Percentiles rank a stretch among this genome's conserved stretches.
Conservation (phyloP, 805 yeast species). For the Candida coquimbonensis region DNA sequence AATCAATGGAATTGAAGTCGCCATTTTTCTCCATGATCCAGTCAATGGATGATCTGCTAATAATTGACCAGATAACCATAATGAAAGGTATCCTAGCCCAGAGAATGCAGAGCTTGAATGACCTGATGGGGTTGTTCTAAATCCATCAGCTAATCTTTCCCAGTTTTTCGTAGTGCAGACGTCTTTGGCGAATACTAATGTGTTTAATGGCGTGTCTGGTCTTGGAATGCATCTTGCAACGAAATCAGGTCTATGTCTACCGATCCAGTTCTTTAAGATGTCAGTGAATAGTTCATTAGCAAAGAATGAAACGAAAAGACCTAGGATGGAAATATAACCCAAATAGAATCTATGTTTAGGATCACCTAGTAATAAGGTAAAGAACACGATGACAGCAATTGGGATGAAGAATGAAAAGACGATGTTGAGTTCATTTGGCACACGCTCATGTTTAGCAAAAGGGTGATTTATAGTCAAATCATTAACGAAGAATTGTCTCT, state of each 20-base stretch:
- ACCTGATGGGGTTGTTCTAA: conserved; percentile 78
- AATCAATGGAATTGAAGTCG: conserved; percentile 49
- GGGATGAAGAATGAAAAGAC: conserved; percentile 52
- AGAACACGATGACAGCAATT: conserved; percentile 27
- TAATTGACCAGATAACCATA: conserved; percentile 68
- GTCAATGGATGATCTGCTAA: conserved; percentile 37
- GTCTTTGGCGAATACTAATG: conserved; percentile 52
- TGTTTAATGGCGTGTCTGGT: conserved; percentile 46
- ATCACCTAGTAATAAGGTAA: conserved; percentile 28
- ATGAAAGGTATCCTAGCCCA: conserved; percentile 53
- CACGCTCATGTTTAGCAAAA: conserved; percentile 66
- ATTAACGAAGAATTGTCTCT: conserved; percentile 69
- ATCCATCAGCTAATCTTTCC: conserved; percentile 52
- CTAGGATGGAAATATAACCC: conserved; percentile 58
- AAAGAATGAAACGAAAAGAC: conserved; percentile 53
- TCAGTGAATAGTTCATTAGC: conserved; percentile 63
- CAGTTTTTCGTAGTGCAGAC: conserved; percentile 52
- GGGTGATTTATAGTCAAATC: conserved; percentile 82
- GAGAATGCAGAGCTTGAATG: conserved; percentile 70
- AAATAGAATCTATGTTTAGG: conserved; percentile 52
- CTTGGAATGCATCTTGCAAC: conserved; percentile 76
- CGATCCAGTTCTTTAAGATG: conserved; percentile 73
- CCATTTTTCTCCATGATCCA: conserved; percentile 58
- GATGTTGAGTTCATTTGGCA: conserved; percentile 48
- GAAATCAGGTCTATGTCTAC: conserved; percentile 90